These are phyloP conservation scores for Daphne laureola DNA, from an alignment of 441 rosid species.

Conservation along the genomic window DNA sequence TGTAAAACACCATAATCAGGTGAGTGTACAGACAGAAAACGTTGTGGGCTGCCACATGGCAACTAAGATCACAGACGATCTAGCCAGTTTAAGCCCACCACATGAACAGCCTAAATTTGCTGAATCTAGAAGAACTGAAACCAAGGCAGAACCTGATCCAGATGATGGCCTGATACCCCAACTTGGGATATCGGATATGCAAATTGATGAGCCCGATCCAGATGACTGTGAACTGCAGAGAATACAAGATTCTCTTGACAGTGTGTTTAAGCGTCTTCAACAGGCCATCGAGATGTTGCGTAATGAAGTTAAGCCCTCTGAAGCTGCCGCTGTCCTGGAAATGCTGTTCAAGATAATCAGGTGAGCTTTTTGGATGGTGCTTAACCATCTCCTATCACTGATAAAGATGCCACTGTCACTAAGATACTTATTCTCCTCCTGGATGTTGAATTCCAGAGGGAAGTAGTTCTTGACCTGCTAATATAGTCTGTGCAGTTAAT, in stretches of 20 bases:
- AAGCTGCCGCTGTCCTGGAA: slow-evolving; percentile 43
- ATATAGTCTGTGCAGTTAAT: too few species aligned
- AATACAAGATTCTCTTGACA: slow-evolving; percentile 72
- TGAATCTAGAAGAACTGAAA: slow-evolving; percentile 20
- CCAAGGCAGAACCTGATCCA: slow-evolving; percentile 30
- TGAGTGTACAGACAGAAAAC: slow-evolving; percentile 17
- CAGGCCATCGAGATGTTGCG: slow-evolving; percentile 53
- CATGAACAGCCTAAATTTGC: slow-evolving; percentile 26
- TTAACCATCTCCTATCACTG: too few species aligned
- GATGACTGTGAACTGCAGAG: slow-evolving; percentile 69
- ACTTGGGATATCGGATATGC: slow-evolving; percentile 28
- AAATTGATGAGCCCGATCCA: slow-evolving; percentile 65
- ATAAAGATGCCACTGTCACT: too few species aligned
- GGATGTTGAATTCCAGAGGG: not conserved
- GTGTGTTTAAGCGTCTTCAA: slow-evolving; percentile 53
- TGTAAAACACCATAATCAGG: slow-evolving; percentile 10
- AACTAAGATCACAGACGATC: slow-evolving; percentile 17
- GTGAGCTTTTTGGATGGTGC: slow-evolving; percentile 20
- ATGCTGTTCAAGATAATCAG: slow-evolving; percentile 70
- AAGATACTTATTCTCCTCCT: too few species aligned
- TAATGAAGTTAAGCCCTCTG: slow-evolving; percentile 41
- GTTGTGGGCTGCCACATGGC: slow-evolving; percentile 12
- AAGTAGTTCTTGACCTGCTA: not conserved
- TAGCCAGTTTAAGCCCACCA: slow-evolving; percentile 15
- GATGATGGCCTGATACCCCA: slow-evolving; percentile 22